Evolutionary conservation across 345 rosid species (phyloP).

Genomic region (Trapa bicornis): DNA sequence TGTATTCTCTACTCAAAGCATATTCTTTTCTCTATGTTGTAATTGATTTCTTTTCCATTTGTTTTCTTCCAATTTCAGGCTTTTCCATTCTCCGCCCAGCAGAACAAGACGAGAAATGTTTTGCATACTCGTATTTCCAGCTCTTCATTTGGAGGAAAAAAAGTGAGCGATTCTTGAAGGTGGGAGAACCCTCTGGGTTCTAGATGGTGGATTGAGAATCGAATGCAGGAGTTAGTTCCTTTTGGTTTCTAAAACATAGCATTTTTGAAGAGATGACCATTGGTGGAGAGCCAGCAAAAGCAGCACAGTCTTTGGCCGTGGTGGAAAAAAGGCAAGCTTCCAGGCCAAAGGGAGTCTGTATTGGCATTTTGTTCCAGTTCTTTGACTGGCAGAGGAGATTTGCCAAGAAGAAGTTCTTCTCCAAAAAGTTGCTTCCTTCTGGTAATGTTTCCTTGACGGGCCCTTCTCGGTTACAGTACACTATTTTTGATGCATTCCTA

Average conservation of each 20-base stretch:
- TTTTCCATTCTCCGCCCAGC: conserved; percentile 1
- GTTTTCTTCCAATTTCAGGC: neutral
- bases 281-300: conserved; percentile 30
- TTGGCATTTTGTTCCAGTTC: conserved; percentile 80
- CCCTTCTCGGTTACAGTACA: conserved; percentile 1
- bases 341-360: conserved; percentile 67
- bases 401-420: conserved; percentile 74
- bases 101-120: neutral
- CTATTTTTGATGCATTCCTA: neutral
- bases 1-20: neutral
- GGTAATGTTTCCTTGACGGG: conserved; percentile 19
- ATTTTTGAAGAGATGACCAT: conserved; percentile 15
- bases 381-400: conserved; percentile 81
- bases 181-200: neutral
- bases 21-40: neutral
- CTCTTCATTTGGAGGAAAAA: neutral
- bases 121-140: too few relatives aligned
- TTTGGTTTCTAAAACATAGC: neutral
- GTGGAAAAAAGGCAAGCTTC: conserved; percentile 49
- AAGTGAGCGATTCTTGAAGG: conserved; percentile 4
- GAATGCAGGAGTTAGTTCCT: neutral
- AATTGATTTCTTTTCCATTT: neutral
- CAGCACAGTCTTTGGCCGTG: conserved; percentile 43
- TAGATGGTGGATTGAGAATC: neutral
- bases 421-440: conserved; percentile 64